Percentiles rank a stretch among this genome's conserved stretches.
These are phyloP conservation scores for Neopestalotiopsis rosae DNA, from an alignment of 2,329 filamentous ascomycete genomes.

Conservation along the genomic window DNA sequence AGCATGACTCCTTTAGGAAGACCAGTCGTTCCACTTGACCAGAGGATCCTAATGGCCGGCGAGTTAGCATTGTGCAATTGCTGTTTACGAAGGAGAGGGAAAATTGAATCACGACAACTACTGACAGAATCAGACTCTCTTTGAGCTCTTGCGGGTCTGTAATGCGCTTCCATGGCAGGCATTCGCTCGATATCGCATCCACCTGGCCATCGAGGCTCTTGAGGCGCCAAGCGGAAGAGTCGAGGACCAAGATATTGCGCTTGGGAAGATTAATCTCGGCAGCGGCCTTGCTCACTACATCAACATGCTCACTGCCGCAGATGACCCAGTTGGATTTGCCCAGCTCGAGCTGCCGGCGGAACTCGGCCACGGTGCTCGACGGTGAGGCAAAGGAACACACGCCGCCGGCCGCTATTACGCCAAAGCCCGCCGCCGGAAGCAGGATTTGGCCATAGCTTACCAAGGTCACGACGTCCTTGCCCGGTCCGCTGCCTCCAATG, in stretches of 20 bases:
- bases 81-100: too few species aligned
- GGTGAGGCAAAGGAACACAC: constrained; percentile 62
- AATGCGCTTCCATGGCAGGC: not conserved
- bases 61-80: too few species aligned
- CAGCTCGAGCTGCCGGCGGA: constrained; percentile 52
- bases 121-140: constrained; percentile 24
- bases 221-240: constrained; percentile 17
- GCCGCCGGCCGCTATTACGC: constrained; percentile 62
- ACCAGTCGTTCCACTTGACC: constrained; percentile 50
- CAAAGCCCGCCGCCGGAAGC: constrained; percentile 58
- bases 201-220: constrained; percentile 12
- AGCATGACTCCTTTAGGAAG: constrained; percentile 47
- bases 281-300: constrained; percentile 49
- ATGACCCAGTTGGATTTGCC: constrained; percentile 48
- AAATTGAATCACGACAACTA: too few species aligned
- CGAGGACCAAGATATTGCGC: constrained; percentile 15
- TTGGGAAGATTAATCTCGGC: constrained; percentile 39
- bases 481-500: constrained; percentile 54
- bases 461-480: constrained; percentile 59
- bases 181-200: constrained; percentile 3
- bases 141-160: constrained; percentile 17
- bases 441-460: constrained; percentile 62
- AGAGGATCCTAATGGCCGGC: constrained; percentile 35
- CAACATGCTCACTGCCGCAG: constrained; percentile 44
- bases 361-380: constrained; percentile 53